Conservation (phyloP, 768 basidiomycete species). For the Mycena belliarum region DNA sequence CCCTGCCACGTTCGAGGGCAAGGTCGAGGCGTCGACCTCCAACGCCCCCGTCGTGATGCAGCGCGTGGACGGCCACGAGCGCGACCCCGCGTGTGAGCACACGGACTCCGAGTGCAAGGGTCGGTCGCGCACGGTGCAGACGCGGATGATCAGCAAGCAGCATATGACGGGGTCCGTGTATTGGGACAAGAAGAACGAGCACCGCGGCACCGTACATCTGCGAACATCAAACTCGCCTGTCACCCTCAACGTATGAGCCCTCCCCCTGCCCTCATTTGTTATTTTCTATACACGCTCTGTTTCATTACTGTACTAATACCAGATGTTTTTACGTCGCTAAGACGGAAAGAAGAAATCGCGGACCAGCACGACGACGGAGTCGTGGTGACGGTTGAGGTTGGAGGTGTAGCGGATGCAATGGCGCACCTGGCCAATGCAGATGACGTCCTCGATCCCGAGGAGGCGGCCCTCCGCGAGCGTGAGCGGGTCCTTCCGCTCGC, state of each 20-base stretch:
- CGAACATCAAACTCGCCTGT: slow-evolving; percentile 7
- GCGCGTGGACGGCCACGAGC: slow-evolving; percentile 30
- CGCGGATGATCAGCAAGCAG: neutral
- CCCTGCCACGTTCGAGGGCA: slow-evolving; percentile 43
- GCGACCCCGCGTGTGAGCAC: slow-evolving; percentile 25
- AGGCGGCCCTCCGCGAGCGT: slow-evolving; percentile 19
- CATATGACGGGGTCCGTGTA: neutral
- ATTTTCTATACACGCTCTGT: neutral
- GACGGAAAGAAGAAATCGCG: slow-evolving; percentile 14
- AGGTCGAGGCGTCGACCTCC: slow-evolving; percentile 32
- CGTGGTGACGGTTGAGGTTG: slow-evolving; percentile 21
- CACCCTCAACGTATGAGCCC: neutral
- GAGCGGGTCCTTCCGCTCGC: slow-evolving; percentile 23
- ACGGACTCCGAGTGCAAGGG: neutral
- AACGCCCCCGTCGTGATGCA: slow-evolving; percentile 25
- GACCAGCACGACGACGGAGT: slow-evolving; percentile 17
- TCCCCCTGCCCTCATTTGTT: no score
- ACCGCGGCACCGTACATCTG: slow-evolving; percentile 9
- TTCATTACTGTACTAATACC: slow-evolving; percentile 1
- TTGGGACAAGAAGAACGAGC: slow-evolving; percentile 17
- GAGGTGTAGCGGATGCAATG: slow-evolving; percentile 21
- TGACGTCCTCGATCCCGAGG: slow-evolving; percentile 18
- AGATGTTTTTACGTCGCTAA: neutral
- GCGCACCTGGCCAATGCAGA: slow-evolving; percentile 20
- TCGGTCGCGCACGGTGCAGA: slow-evolving; percentile 31